phyloP scores from a whole-genome alignment of 208 protist genomes.

The Herpetomonas tarakana region DNA sequence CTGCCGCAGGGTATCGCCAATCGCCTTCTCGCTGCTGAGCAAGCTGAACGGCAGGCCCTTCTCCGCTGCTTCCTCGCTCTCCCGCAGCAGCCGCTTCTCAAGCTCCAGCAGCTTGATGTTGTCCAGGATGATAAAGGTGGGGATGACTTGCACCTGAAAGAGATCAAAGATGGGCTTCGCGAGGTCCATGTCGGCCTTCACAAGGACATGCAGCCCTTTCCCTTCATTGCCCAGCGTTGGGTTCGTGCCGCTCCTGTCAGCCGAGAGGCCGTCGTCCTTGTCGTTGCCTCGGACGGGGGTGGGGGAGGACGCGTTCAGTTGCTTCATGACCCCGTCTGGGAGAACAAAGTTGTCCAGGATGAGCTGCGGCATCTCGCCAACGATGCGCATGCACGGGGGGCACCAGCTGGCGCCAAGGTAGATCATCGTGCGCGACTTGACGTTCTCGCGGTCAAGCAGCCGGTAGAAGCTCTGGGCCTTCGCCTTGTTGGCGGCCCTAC shows the following conservation, averaged over 20 bases:
- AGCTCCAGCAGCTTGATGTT: conserved; percentile 41
- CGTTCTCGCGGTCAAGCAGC: conserved; percentile 6
- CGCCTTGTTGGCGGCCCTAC: conserved; percentile 17
- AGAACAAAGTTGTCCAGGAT: conserved; percentile 40
- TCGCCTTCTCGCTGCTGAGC: neutral
- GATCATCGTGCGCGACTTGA: conserved; percentile 37
- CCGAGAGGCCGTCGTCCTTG: too few species aligned
- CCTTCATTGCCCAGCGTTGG: neutral
- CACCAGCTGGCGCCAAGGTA: conserved; percentile 86
- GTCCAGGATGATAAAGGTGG: conserved; percentile 75
- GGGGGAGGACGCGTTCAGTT: neutral
- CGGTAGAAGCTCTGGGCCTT: conserved; percentile 37
- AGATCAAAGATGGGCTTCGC: conserved; percentile 65
- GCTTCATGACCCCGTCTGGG: neutral
- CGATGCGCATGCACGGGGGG: conserved; percentile 80
- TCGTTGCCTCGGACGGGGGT: neutral
- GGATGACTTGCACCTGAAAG: conserved; percentile 75
- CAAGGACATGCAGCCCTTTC: conserved; percentile 25
- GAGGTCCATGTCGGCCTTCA: conserved; percentile 85
- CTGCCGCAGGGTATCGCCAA: conserved; percentile 30
- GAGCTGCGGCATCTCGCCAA: conserved; percentile 48
- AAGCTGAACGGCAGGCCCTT: conserved; percentile 9
- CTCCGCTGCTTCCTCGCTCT: neutral
- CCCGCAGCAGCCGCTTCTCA: conserved; percentile 10
- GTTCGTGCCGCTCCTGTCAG: too few species aligned